phyloP scores from a whole-genome alignment of 768 basidiomycete genomes.

The Neoboletus subvelutipes region DNA sequence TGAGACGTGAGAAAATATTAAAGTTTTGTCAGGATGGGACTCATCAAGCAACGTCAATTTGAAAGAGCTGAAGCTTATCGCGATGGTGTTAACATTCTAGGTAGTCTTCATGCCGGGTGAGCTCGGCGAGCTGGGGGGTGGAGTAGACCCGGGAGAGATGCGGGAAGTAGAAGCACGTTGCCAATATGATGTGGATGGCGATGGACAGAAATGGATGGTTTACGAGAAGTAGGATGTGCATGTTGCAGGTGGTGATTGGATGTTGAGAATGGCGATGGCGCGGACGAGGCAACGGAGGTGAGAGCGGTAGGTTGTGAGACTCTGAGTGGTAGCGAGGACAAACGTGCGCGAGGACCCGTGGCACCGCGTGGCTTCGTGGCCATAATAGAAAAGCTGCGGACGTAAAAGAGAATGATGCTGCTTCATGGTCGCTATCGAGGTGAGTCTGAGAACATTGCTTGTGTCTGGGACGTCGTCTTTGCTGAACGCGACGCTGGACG shows the following conservation, averaged over 20 bases:
- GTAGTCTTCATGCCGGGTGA: neutral
- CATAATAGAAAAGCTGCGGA: conserved; percentile 25
- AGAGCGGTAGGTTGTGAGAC: neutral
- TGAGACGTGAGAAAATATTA: conserved; percentile 16
- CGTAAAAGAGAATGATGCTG: conserved; percentile 8
- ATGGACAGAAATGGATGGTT: conserved; percentile 11
- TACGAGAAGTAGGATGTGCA: conserved; percentile 22
- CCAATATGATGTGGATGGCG: neutral
- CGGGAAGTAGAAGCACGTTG: conserved; percentile 18
- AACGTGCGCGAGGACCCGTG: conserved; percentile 39
- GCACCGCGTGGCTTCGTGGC: conserved; percentile 29
- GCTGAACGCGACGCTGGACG: conserved; percentile 12
- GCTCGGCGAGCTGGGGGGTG: neutral
- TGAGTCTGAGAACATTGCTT: conserved; percentile 8
- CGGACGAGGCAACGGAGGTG: conserved; percentile 1
- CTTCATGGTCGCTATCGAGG: conserved; percentile 19
- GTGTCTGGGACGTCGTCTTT: conserved; percentile 4
- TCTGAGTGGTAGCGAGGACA: conserved; percentile 24
- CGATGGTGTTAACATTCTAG: neutral
- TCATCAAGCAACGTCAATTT: conserved; percentile 19
- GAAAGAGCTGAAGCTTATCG: conserved; percentile 20
- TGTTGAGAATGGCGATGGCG: conserved; percentile 12
- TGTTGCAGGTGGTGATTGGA: conserved; percentile 29
- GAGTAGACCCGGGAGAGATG: neutral
- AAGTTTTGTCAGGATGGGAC: conserved; percentile 9